Percentiles rank a stretch among this genome's conserved stretches.
These are phyloP conservation scores for Fusarium protoensiforme DNA, from an alignment of 2,329 filamentous ascomycete species.

Conservation along the genomic window DNA sequence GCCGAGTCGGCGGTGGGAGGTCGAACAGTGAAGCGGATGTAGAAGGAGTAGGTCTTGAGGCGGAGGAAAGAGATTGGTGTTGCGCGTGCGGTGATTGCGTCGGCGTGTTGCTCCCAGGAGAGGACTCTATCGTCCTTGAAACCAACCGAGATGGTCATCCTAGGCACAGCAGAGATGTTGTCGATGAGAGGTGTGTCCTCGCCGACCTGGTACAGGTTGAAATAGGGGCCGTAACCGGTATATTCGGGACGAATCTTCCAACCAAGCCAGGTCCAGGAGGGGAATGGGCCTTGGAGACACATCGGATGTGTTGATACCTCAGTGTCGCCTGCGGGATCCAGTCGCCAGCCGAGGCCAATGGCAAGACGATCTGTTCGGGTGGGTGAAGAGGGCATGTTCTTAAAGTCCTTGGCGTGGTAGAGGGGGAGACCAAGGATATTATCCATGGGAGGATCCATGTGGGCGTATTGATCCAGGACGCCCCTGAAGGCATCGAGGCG, in stretches of 20 bases:
- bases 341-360: conserved; percentile 49
- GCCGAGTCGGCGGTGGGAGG: conserved; percentile 23
- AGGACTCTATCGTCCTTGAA: conserved; percentile 48
- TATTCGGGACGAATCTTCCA: conserved; percentile 46
- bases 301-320: conserved; percentile 39
- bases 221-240: conserved; percentile 39
- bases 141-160: conserved; percentile 49
- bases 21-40: conserved; percentile 40
- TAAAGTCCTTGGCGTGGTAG: conserved; percentile 48
- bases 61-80: conserved; percentile 47
- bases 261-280: conserved; percentile 53
- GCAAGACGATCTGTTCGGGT: conserved; percentile 50
- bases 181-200: conserved; percentile 43
- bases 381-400: conserved; percentile 35
- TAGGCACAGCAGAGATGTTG: conserved; percentile 45
- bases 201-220: conserved; percentile 47
- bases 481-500: conserved; percentile 50
- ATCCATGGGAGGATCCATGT: conserved; percentile 41
- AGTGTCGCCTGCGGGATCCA: conserved; percentile 37
- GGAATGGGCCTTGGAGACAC: conserved; percentile 43
- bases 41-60: conserved; percentile 49
- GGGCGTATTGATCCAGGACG: conserved; percentile 44
- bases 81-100: conserved; percentile 43
- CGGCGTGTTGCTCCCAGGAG: conserved; percentile 51
- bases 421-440: conserved; percentile 50